Base-by-base conservation (phyloP, 2,329 filamentous ascomycete genomes). In the Reticulascus tulasneorum region DNA sequence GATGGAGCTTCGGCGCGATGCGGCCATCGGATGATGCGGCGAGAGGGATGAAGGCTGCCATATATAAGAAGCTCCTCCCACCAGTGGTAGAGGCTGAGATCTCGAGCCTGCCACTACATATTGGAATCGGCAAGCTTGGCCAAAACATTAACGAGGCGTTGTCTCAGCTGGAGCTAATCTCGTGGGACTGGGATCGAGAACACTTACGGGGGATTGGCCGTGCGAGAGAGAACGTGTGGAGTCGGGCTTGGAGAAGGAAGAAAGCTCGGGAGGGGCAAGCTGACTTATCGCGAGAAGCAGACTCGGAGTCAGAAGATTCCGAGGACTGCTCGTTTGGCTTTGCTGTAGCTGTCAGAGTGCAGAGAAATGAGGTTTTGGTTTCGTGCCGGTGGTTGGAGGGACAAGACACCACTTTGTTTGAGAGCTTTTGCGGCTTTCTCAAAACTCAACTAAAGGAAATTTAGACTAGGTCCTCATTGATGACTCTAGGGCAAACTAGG, bases 401-500 rank as follows among this genome's bases (percentile, higher is more conserved):
- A 0, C 67, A 71, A 6, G 85, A 94, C 47, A 67, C 75, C 13
- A 71, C 81, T 1, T 54, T 93, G 0, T 95, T 91, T 59, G 86
- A 94, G 62, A 96, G 90, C 55, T 88, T 98, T 45, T 84, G 81
- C 42, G 89, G 87, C 0, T 88, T 90, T 66, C 46, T 94, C 28
- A 85, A 80, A 57, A 46, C 41, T 9, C 28, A 26, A 6, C 1
- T 44, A 19, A 23, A 29, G 13, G 20, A 23, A 6, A 16, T 23
- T 22, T 19, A n/a, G n/a, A n/a, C n/a, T n/a, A n/a, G n/a, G n/a
- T n/a, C n/a, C n/a, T n/a, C n/a, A n/a, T n/a, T n/a, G n/a, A n/a
- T n/a, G n/a, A n/a, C n/a, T n/a, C n/a, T n/a, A n/a, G n/a, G n/a
- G n/a, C n/a, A n/a, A n/a, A n/a, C n/a, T n/a, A n/a, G n/a, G n/a